These are phyloP conservation scores for Volvox reticuliferus DNA, from an alignment of 139 green algal species.

Conservation along the genomic window DNA sequence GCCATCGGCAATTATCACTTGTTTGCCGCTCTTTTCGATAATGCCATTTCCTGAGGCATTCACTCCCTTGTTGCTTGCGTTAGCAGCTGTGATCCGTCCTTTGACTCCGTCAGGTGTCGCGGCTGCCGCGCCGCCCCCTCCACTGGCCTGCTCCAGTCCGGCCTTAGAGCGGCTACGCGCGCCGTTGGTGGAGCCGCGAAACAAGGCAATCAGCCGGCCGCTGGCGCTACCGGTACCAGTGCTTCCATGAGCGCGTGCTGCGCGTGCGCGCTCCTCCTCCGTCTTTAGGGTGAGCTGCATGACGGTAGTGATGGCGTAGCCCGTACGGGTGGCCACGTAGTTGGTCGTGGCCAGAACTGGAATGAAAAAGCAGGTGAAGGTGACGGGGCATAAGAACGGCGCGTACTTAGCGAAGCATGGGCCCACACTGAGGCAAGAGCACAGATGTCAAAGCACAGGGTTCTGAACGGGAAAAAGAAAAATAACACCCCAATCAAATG, in stretches of 20 bases:
- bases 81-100: too few relatives aligned
- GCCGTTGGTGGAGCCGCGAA: background rate
- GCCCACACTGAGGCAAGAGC: too few relatives aligned
- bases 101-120: too few relatives aligned
- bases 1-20: too few relatives aligned
- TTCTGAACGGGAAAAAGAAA: too few relatives aligned
- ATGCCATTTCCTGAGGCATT: too few relatives aligned
- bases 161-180: background rate
- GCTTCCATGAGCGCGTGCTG: background rate
- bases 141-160: background rate
- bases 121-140: too few relatives aligned
- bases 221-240: background rate
- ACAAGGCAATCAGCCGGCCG: background rate
- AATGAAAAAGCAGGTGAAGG: background rate
- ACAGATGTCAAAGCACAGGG: too few relatives aligned
- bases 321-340: slow-evolving; percentile 30
- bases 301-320: slow-evolving; percentile 2
- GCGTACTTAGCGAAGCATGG: too few relatives aligned
- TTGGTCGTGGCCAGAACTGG: slow-evolving; percentile 36
- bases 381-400: background rate
- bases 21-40: too few relatives aligned
- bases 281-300: background rate
- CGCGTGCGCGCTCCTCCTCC: background rate
- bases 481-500: too few relatives aligned
- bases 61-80: too few relatives aligned